Conservation (phyloP, 1,284 basidiomycete species). For the Blastosporella zonata region DNA sequence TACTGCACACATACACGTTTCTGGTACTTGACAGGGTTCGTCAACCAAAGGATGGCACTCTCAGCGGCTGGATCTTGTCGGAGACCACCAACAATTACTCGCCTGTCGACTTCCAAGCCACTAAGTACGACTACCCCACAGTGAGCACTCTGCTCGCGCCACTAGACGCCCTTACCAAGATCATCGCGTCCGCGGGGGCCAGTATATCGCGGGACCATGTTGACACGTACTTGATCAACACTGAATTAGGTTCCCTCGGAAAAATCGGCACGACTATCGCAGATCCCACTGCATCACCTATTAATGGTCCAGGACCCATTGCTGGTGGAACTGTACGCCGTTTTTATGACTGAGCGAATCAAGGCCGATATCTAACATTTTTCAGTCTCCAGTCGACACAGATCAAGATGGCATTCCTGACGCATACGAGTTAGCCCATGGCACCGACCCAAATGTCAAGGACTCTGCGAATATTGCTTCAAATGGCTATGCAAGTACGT, state of each 20-base stretch:
- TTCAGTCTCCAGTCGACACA: conserved; percentile 29
- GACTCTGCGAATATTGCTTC: conserved; percentile 32
- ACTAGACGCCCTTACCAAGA: conserved; percentile 30
- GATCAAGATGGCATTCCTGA: conserved; percentile 36
- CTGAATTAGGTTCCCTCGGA: conserved; percentile 31
- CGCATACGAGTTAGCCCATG: conserved; percentile 32
- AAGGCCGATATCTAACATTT: neutral
- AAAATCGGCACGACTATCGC: conserved; percentile 32
- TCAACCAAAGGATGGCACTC: conserved; percentile 30
- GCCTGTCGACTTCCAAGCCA: conserved; percentile 31
- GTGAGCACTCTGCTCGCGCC: conserved; percentile 29
- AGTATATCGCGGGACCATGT: conserved; percentile 33
- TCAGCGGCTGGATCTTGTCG: conserved; percentile 31
- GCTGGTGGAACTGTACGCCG: conserved; percentile 29
- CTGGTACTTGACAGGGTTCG: neutral
- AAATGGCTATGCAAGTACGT: conserved; percentile 36
- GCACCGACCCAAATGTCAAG: conserved; percentile 31
- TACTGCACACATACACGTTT: neutral
- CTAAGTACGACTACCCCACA: conserved; percentile 32
- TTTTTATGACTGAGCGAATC: neutral
- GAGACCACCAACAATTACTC: conserved; percentile 32
- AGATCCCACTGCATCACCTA: conserved; percentile 27
- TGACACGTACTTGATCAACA: conserved; percentile 32
- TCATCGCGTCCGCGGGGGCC: conserved; percentile 31
- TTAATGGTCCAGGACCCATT: conserved; percentile 34